phyloP scores from a whole-genome alignment of 108 stramenopile genomes.

The Cyclotella kingstonii region DNA sequence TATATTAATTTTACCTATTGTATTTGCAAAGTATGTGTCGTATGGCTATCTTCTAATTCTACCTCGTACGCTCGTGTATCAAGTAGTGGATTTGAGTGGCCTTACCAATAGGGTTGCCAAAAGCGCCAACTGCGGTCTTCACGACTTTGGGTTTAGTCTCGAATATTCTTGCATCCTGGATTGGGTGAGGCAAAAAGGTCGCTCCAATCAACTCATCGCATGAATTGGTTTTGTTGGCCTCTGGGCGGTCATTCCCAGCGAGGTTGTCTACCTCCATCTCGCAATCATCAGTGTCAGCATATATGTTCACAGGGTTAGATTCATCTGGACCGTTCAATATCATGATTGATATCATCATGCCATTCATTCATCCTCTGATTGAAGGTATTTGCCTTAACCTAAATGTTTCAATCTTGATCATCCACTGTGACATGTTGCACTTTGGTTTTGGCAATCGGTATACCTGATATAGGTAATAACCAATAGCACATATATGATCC shows the following conservation, averaged over 20 bases:
- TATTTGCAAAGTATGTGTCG: constrained; percentile 35
- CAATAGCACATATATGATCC: constrained; percentile 40
- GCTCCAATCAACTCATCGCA: constrained; percentile 11
- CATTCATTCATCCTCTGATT: not conserved
- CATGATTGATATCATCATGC: not conserved
- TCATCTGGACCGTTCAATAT: not conserved
- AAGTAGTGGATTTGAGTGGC: constrained; percentile 43
- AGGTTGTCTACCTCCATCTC: not conserved
- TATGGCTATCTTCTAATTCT: constrained; percentile 35
- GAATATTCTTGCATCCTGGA: not conserved
- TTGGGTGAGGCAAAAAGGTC: not conserved
- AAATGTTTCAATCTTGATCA: constrained; percentile 8
- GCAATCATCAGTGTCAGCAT: not conserved
- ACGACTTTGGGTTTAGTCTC: not conserved
- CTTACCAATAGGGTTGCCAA: constrained; percentile 31
- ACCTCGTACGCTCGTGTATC: constrained; percentile 43
- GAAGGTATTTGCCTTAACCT: not conserved
- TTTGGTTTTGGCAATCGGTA: constrained; percentile 23
- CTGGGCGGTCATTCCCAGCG: not conserved
- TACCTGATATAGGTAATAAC: constrained; percentile 21
- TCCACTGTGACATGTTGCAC: constrained; percentile 31
- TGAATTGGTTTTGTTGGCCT: not conserved
- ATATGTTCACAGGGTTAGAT: not conserved
- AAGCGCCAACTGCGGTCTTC: not conserved
- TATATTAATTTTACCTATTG: constrained; percentile 36